These are phyloP conservation scores for Pascua sp. DNA, from an alignment of 1,284 basidiomycete genomes.

Conservation along the genomic window DNA sequence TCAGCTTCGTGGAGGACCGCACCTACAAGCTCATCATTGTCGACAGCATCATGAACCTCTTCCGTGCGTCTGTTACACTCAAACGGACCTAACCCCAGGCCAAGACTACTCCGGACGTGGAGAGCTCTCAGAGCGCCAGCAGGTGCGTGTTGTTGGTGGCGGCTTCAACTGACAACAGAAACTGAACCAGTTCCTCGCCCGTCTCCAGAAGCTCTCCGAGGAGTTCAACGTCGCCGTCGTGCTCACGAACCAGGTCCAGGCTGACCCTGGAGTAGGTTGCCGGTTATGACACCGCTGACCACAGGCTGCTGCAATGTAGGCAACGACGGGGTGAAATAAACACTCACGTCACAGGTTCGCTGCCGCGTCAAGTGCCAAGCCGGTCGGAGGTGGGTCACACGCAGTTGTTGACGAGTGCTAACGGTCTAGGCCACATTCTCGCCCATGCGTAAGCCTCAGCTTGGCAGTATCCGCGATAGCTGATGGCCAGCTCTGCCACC, in stretches of 20 bases:
- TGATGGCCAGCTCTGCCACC: slow-evolving; percentile 34
- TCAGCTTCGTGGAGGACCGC: slow-evolving; percentile 49
- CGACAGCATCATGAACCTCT: slow-evolving; percentile 91
- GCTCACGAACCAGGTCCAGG: slow-evolving; percentile 82
- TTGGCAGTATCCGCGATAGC: not conserved
- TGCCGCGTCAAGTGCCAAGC: slow-evolving; percentile 78
- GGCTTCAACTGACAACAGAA: slow-evolving; percentile 35
- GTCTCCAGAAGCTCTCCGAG: slow-evolving; percentile 83
- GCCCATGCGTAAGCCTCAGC: slow-evolving; percentile 43
- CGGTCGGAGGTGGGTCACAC: slow-evolving; percentile 65
- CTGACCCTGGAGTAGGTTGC: slow-evolving; percentile 70
- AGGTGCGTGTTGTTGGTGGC: slow-evolving; percentile 45
- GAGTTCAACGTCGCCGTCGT: slow-evolving; percentile 79
- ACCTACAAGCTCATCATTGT: slow-evolving; percentile 54
- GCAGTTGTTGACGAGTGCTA: not conserved
- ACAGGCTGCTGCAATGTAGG: slow-evolving; percentile 67
- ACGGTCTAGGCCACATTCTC: slow-evolving; percentile 41
- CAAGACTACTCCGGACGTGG: slow-evolving; percentile 89
- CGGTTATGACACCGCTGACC: not conserved
- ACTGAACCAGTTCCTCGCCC: slow-evolving; percentile 74
- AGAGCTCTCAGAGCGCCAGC: slow-evolving; percentile 86
- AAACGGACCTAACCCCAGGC: slow-evolving; percentile 26
- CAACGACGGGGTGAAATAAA: not conserved
- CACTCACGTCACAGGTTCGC: slow-evolving; percentile 58
- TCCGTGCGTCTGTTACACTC: slow-evolving; percentile 54